Percentiles rank a stretch among this genome's conserved stretches.
Evolutionary conservation across 306 rosid species (phyloP).

Genomic region (Cicer cuneatum): DNA sequence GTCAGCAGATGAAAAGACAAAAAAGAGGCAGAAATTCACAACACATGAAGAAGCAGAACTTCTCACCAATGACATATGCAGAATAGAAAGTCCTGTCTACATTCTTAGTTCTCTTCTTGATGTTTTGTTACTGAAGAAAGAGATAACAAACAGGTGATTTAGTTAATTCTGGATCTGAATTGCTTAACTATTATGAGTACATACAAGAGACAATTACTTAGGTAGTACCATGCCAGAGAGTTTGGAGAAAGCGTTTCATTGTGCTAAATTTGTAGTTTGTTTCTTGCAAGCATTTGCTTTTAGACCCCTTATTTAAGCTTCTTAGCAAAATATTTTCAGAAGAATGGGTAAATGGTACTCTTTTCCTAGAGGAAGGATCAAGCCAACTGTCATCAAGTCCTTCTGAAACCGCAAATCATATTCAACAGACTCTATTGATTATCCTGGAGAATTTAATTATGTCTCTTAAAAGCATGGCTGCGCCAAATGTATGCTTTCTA

Average conservation of each 20-base stretch:
- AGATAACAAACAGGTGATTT: constrained; percentile 67
- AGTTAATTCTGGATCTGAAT: constrained; percentile 32
- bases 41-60: constrained; percentile 47
- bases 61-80: constrained; percentile 46
- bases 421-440: constrained; percentile 80
- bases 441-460: constrained; percentile 75
- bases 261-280: constrained; percentile 42
- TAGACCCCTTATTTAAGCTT: constrained; percentile 72
- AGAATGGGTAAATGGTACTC: constrained; percentile 56
- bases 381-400: constrained; percentile 41
- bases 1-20: constrained; percentile 56
- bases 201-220: constrained; percentile 5
- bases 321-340: constrained; percentile 60
- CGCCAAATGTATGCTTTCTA: constrained; percentile 50
- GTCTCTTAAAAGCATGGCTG: constrained; percentile 50
- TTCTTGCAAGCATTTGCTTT: constrained; percentile 68
- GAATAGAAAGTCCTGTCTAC: constrained; percentile 53
- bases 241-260: constrained; percentile 7
- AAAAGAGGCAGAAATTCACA: constrained; percentile 66
- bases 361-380: constrained; percentile 46
- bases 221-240: neutral
- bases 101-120: constrained; percentile 78
- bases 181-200: constrained; percentile 4
- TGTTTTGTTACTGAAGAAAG: constrained; percentile 80
- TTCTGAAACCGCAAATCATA: constrained; percentile 52